Evolutionary conservation across 345 rosid genomes (phyloP).

Genomic region (Cardamine resedifolia): DNA sequence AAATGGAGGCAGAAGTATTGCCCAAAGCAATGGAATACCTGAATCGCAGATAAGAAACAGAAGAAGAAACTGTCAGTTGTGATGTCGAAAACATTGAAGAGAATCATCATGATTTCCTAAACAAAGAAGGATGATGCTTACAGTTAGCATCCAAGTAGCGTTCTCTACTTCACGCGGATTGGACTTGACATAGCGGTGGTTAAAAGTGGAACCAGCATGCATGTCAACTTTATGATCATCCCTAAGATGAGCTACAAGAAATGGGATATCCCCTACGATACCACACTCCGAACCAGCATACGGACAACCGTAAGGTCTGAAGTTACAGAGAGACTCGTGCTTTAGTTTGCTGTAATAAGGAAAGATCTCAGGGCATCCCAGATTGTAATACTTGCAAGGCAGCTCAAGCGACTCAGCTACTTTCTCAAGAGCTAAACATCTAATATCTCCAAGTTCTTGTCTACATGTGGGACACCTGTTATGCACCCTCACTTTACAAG

Average conservation of each 20-base stretch:
- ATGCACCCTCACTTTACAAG: conserved; percentile 78
- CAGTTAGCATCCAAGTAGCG: conserved; percentile 75
- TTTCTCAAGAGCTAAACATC: conserved; percentile 79
- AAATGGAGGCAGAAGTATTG: conserved; percentile 97
- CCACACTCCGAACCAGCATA: conserved; percentile 80
- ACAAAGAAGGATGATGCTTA: conserved; percentile 27
- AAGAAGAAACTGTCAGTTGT: not conserved
- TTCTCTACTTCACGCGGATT: conserved; percentile 85
- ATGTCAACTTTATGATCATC: conserved; percentile 87
- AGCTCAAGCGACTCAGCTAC: conserved; percentile 81
- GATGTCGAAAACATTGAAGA: not conserved
- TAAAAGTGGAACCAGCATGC: conserved; percentile 75
- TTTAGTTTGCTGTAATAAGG: conserved; percentile 79
- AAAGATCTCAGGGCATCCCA: conserved; percentile 80
- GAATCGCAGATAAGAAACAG: not conserved
- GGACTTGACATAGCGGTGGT: conserved; percentile 79
- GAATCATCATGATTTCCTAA: conserved; percentile 2
- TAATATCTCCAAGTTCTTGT: conserved; percentile 80
- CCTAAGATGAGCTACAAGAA: conserved; percentile 68
- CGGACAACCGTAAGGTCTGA: conserved; percentile 75
- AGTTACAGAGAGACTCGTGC: conserved; percentile 69
- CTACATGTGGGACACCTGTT: conserved; percentile 78
- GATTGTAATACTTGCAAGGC: conserved; percentile 68
- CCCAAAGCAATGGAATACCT: conserved; percentile 98
- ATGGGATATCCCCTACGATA: conserved; percentile 65